phyloP scores from a whole-genome alignment of 1,284 basidiomycete species.

The Irpex sp. region DNA sequence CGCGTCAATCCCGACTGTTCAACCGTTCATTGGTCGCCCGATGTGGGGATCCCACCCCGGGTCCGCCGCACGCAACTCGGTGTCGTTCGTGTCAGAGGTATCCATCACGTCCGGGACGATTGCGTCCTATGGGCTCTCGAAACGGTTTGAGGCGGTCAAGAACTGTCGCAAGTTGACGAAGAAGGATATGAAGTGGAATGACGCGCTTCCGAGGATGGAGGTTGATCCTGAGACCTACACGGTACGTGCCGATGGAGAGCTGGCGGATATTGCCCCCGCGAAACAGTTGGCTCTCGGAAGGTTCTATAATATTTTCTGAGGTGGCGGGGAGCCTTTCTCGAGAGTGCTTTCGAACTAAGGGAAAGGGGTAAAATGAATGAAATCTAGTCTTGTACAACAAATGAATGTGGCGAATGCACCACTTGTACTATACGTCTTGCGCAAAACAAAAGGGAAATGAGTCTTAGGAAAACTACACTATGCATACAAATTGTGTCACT shows the following conservation, averaged over 20 bases:
- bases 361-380: not conserved
- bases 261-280: constrained; percentile 80
- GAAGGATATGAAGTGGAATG: constrained; percentile 94
- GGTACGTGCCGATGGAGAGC: constrained; percentile 76
- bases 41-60: constrained; percentile 86
- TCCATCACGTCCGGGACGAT: constrained; percentile 67
- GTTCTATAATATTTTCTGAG: constrained; percentile 71
- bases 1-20: constrained; percentile 90
- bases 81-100: constrained; percentile 81
- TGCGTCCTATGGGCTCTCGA: constrained; percentile 70
- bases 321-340: no score
- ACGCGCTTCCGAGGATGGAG: constrained; percentile 72
- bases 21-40: constrained; percentile 80
- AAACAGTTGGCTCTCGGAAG: constrained; percentile 64
- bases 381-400: not conserved
- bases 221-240: constrained; percentile 95
- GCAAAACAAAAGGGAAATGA: not conserved
- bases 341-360: constrained; percentile 15
- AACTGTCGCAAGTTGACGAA: constrained; percentile 79
- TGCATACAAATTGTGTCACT: not conserved
- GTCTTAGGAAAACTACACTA: not conserved
- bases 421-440: not conserved
- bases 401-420: not conserved
- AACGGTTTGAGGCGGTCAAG: constrained; percentile 74
- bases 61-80: constrained; percentile 78